These are phyloP conservation scores for Fulvia fulva DNA, from an alignment of 2,329 filamentous ascomycete species.

Conservation along the genomic window DNA sequence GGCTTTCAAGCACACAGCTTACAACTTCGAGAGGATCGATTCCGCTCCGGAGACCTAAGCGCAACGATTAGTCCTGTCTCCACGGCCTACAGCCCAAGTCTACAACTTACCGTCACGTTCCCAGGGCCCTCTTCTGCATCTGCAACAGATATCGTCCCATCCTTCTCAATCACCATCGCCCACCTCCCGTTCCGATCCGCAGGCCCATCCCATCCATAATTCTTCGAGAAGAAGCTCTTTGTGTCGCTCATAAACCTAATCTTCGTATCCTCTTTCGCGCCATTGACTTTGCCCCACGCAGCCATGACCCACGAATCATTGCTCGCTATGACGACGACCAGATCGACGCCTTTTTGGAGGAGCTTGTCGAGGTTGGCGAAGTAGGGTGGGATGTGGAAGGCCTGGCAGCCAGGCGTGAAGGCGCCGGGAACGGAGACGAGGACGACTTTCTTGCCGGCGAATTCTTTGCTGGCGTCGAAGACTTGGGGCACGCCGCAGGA, in stretches of 20 bases:
- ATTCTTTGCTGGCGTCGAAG: constrained; percentile 77
- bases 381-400: constrained; percentile 76
- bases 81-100: not conserved
- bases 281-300: constrained; percentile 70
- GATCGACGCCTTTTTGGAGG: constrained; percentile 76
- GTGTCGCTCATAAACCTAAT: constrained; percentile 75
- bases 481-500: constrained; percentile 73
- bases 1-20: not conserved
- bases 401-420: constrained; percentile 75
- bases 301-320: constrained; percentile 83
- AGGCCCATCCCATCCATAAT: constrained; percentile 67
- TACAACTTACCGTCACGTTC: constrained; percentile 43
- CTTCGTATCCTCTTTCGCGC: constrained; percentile 66
- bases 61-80: constrained; percentile 1
- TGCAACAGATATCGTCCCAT: constrained; percentile 72
- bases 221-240: constrained; percentile 69
- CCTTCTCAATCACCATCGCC: constrained; percentile 70
- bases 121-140: constrained; percentile 61
- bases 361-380: constrained; percentile 66
- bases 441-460: constrained; percentile 66
- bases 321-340: constrained; percentile 74
- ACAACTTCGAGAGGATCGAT: constrained; percentile 26
- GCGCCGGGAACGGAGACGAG: constrained; percentile 63
- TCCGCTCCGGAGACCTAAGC: constrained; percentile 26
- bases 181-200: constrained; percentile 73